Conservation (phyloP, 768 basidiomycete genomes). For the Russula sp. region DNA sequence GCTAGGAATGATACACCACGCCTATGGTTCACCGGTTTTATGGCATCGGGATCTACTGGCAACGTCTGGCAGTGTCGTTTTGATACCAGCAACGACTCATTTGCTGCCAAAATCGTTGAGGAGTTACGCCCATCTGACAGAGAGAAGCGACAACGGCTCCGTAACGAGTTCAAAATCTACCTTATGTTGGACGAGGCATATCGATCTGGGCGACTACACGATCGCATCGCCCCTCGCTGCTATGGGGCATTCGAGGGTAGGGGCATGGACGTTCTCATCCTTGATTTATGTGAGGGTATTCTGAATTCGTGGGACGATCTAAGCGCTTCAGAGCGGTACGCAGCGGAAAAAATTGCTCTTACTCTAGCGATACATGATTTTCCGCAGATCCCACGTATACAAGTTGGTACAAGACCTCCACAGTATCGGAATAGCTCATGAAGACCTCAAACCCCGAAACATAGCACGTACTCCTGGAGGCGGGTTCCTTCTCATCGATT, state of each 20-base stretch:
- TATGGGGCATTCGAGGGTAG: too few relatives aligned
- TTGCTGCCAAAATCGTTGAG: neutral
- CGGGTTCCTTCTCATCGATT: neutral
- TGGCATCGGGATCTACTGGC: neutral
- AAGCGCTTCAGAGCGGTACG: too few relatives aligned
- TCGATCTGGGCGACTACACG: neutral
- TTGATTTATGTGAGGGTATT: too few relatives aligned
- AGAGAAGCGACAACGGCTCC: too few relatives aligned
- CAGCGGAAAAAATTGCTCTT: too few relatives aligned
- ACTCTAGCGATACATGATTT: too few relatives aligned
- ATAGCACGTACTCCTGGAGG: neutral
- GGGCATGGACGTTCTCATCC: too few relatives aligned
- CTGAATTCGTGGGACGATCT: too few relatives aligned
- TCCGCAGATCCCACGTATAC: too few relatives aligned
- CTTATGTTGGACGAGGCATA: neutral
- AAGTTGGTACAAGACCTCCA: too few relatives aligned
- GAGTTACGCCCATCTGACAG: too few relatives aligned
- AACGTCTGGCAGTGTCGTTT: neutral
- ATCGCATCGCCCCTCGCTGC: neutral
- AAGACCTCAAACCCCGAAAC: neutral
- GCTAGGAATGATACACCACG: neutral
- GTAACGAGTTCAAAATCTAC: too few relatives aligned
- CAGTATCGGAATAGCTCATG: neutral
- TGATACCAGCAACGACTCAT: neutral
- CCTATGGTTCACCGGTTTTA: neutral